These are phyloP conservation scores for Monilinia laxa DNA, from an alignment of 2,329 filamentous ascomycete genomes.

Conservation along the genomic window DNA sequence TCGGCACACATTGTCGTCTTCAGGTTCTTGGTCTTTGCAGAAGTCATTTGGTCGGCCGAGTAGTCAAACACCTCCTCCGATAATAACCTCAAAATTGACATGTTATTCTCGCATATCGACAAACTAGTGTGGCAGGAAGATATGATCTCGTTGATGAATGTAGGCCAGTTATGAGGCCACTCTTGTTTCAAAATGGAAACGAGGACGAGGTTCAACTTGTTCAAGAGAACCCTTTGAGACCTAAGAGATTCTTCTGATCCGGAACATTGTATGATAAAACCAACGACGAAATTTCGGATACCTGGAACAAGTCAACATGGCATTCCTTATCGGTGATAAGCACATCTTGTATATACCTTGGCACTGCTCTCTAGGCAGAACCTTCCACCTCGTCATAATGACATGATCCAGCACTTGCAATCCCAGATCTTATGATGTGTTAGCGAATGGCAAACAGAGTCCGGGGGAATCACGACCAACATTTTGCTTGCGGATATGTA, in stretches of 20 bases:
- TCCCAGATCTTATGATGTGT: constrained; percentile 67
- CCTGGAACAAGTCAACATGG: constrained; percentile 53
- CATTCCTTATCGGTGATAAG: not conserved
- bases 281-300: constrained; percentile 98
- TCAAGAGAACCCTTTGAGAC: constrained; percentile 82
- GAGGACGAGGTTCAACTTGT: constrained; percentile 97
- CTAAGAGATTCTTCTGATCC: constrained; percentile 84
- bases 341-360: constrained; percentile 59
- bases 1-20: constrained; percentile 99
- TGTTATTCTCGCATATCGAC: constrained; percentile 99
- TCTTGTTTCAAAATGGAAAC: constrained; percentile 98
- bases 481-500: constrained; percentile 94
- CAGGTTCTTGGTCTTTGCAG: constrained; percentile 89
- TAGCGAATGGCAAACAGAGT: constrained; percentile 22
- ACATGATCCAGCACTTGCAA: constrained; percentile 97
- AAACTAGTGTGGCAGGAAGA: constrained; percentile 92
- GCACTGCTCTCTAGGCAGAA: constrained; percentile 92
- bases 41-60: constrained; percentile 99
- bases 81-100: constrained; percentile 91
- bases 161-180: constrained; percentile 99
- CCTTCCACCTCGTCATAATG: constrained; percentile 99
- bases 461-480: constrained; percentile 51
- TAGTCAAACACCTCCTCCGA: constrained; percentile 99
- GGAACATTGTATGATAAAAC: constrained; percentile 95
- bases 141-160: constrained; percentile 99